Percentiles rank a stretch among this genome's conserved stretches.
These are phyloP conservation scores for Penicillium sp. DNA, from an alignment of 2,329 filamentous ascomycete species.

Conservation along the genomic window DNA sequence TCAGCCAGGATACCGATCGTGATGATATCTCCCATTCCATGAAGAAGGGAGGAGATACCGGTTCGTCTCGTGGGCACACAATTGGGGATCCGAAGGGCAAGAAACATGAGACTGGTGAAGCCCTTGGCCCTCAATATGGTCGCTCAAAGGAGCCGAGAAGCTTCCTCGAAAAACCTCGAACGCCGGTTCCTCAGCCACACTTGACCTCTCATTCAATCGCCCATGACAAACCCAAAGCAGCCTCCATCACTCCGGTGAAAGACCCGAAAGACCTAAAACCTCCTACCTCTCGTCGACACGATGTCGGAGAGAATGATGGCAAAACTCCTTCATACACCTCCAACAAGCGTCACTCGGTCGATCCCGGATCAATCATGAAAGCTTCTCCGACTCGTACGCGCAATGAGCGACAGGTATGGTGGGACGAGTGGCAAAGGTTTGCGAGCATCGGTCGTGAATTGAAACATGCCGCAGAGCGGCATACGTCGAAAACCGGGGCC, in stretches of 20 bases:
- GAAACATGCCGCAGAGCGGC: constrained; percentile 46
- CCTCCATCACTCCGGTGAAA: constrained; percentile 45
- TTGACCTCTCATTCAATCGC: constrained; percentile 34
- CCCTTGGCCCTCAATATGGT: constrained; percentile 30
- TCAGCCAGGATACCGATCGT: constrained; percentile 20
- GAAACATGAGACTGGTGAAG: constrained; percentile 26
- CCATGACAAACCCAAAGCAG: constrained; percentile 26
- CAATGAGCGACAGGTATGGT: constrained; percentile 44
- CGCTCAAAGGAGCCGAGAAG: constrained; percentile 35
- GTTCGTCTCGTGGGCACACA: constrained; percentile 7
- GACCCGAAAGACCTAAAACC: constrained; percentile 43
- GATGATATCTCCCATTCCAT: constrained; percentile 20
- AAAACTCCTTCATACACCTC: constrained; percentile 37
- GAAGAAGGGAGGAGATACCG: constrained; percentile 17
- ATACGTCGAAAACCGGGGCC: constrained; percentile 31
- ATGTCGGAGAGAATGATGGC: constrained; percentile 41
- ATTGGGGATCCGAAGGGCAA: constrained; percentile 20
- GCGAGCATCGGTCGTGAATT: constrained; percentile 44
- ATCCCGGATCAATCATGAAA: constrained; percentile 25
- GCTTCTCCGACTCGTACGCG: constrained; percentile 31
- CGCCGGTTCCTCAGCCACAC: constrained; percentile 32
- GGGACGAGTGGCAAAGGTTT: constrained; percentile 44
- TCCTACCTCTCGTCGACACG: constrained; percentile 39
- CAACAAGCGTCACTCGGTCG: constrained; percentile 31
- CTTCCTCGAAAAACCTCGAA: constrained; percentile 38